Evolutionary conservation across 805 yeast species (phyloP).

Genomic region (Nakazawaea wickerhamii): DNA sequence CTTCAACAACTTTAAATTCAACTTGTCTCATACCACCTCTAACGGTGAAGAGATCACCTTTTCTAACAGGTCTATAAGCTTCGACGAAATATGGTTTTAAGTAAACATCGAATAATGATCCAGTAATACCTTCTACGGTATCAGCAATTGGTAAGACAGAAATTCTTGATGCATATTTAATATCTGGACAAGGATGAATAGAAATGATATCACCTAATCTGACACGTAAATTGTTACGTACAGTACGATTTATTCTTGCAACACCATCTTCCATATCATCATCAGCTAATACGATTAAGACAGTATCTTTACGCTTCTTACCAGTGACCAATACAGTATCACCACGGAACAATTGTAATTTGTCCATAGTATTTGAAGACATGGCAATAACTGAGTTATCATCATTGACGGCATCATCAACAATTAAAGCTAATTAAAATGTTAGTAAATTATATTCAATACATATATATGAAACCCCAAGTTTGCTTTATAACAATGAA

Average conservation of each 20-base stretch:
- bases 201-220: slow-evolving; percentile 91
- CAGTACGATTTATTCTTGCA: slow-evolving; percentile 91
- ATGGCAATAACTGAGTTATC: slow-evolving; percentile 96
- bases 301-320: slow-evolving; percentile 96
- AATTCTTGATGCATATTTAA: slow-evolving; percentile 92
- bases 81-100: slow-evolving; percentile 97
- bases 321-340: slow-evolving; percentile 97
- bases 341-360: slow-evolving; percentile 91
- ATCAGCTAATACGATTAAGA: slow-evolving; percentile 89
- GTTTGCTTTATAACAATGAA: too few relatives aligned
- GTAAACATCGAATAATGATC: slow-evolving; percentile 92
- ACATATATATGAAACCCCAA: too few relatives aligned
- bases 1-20: slow-evolving; percentile 96
- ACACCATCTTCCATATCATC: slow-evolving; percentile 96
- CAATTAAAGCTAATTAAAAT: slow-evolving; percentile 69
- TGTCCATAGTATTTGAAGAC: slow-evolving; percentile 93
- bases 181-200: slow-evolving; percentile 94
- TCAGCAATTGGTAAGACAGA: slow-evolving; percentile 96
- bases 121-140: slow-evolving; percentile 96
- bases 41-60: slow-evolving; percentile 92
- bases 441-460: too few relatives aligned
- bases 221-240: slow-evolving; percentile 89
- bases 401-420: slow-evolving; percentile 95
- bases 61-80: slow-evolving; percentile 97
- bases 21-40: slow-evolving; percentile 99